Evolutionary conservation across 148 eudicot species (phyloP), one percentile per base, ranked within the genome.

Genomic region (Rhododendron simsii): DNA sequence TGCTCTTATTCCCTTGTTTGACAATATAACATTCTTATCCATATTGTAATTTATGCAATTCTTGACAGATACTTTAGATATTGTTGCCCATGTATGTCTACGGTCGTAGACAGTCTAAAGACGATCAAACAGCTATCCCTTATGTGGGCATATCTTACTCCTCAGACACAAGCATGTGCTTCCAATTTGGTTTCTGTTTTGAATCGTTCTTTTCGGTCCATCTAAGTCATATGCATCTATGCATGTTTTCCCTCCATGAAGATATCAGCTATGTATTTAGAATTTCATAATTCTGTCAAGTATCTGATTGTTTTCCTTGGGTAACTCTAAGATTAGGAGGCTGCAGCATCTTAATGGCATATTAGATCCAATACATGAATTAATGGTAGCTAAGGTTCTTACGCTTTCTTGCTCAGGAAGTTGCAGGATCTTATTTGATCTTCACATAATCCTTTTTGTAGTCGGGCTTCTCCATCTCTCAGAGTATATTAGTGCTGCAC

Each of bases 1-100:
- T 85, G 75, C 44, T 83, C 20, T 59, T 28, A 35, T 88, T 85
- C 33, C 35, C 44, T 80, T 71, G 33, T 53, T 74, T 75, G 75
- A 18, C 37, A 37, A 11, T 69, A 28, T 28, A 12, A 69, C 16
- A 28, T 69, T 26, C 7, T 11, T 69, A 69, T 28, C 33, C 47
- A 26, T n/a, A 57, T 13, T 23, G 41, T 55, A 74, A 53, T 61
- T 33, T n/a, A n/a, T 30, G 44, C 44, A 59, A 37, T 59, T 78
- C 86, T 39, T 5, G 53, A 33, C n/a, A 20, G 26, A 13, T 45
- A 7, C 37, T 37, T 3, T 63, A 77, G 33, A 75, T 84, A 74
- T 20, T 65, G 35, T 80, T 45, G n/a, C 76, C 44, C 61, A 80
- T 86, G 37, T 80, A 39, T 65, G 33, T 33, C 65, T 26, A 69